Evolutionary conservation across 305 asterid species (phyloP), one percentile per base, ranked within the genome.

Genomic region (Ilex paraguariensis): DNA sequence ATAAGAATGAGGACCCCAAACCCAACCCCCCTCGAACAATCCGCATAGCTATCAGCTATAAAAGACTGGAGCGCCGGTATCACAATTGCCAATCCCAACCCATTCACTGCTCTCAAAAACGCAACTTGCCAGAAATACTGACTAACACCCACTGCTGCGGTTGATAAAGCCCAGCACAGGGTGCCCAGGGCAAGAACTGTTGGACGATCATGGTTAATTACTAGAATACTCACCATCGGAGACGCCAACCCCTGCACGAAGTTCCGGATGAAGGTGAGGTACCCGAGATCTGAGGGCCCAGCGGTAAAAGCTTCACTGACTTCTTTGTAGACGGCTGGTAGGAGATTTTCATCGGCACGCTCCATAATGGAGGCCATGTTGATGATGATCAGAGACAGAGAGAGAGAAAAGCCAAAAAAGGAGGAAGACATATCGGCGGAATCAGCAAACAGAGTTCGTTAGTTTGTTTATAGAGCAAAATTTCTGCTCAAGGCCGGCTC

Each of bases 321-420:
- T 89, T 92, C 98, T 77, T 92, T 92, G 78, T 92, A 92, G 51
- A 92, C 97, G 46, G 98, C 85, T n/a, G 98, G 97, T 74, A 92
- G 96, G 75, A 92, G 96, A 80, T 89, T 92, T 76, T 92, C 98
- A 46, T 89, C 98, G n/a, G 98, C 97, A 2, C 98, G 95, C 80
- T 92, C 98, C 98, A 92, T 92, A 64, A 92, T 89, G 39, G 98
- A 82, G 59, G 98, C 98, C 97, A 92, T 72, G 81, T 92, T 92
- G 79, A 92, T 92, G 73, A 92, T 81, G 62, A 92, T 77, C 61
- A 92, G 62, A 33, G 98, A 89, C 1, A 21, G 1, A 21, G 28
- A 21, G 54, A 92, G 71, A n/a, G 97, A 92, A 60, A 92, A 75
- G 76, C 98, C 95, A 33, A 81, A 85, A 60, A 87, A 71, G 32